These are phyloP conservation scores for Graphilbum ipis-grandicollis DNA, from an alignment of 2,329 filamentous ascomycete species.

Conservation along the genomic window DNA sequence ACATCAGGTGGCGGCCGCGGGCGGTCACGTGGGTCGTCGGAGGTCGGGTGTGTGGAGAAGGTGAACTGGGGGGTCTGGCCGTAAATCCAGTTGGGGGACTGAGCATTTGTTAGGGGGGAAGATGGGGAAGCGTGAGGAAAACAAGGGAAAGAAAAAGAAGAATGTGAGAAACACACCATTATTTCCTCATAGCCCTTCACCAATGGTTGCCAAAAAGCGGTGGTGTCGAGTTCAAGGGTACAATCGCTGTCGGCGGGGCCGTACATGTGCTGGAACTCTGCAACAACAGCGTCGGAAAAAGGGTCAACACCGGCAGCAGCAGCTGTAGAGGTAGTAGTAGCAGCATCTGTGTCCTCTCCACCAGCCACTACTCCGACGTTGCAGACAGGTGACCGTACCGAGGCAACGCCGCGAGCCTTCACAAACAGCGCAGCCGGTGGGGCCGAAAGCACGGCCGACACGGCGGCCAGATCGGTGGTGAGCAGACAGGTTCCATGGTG, in stretches of 20 bases:
- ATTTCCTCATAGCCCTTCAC: constrained; percentile 42
- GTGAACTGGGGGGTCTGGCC: constrained; percentile 74
- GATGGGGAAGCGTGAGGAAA: not conserved
- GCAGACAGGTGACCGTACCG: constrained; percentile 66
- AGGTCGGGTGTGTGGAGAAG: constrained; percentile 43
- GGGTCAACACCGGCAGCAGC: constrained; percentile 10
- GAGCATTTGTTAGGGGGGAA: not conserved
- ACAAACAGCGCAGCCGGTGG: constrained; percentile 50
- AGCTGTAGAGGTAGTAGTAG: too few relatives aligned
- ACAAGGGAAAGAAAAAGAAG: not conserved
- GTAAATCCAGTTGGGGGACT: constrained; percentile 61
- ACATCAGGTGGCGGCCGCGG: constrained; percentile 31
- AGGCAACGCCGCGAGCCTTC: constrained; percentile 72
- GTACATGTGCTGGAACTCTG: constrained; percentile 55
- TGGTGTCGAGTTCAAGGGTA: constrained; percentile 26
- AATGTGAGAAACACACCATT: not conserved
- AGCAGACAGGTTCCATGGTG: constrained; percentile 90
- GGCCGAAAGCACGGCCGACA: constrained; percentile 58
- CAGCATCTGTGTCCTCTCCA: constrained; percentile 2
- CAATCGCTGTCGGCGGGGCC: constrained; percentile 18
- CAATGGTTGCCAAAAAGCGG: constrained; percentile 20
- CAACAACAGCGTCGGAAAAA: constrained; percentile 39
- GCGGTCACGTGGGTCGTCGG: constrained; percentile 38
- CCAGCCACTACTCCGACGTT: constrained; percentile 41
- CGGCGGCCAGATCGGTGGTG: constrained; percentile 51